Conservation (phyloP, 441 rosid species). For the Eruca vesicaria region DNA sequence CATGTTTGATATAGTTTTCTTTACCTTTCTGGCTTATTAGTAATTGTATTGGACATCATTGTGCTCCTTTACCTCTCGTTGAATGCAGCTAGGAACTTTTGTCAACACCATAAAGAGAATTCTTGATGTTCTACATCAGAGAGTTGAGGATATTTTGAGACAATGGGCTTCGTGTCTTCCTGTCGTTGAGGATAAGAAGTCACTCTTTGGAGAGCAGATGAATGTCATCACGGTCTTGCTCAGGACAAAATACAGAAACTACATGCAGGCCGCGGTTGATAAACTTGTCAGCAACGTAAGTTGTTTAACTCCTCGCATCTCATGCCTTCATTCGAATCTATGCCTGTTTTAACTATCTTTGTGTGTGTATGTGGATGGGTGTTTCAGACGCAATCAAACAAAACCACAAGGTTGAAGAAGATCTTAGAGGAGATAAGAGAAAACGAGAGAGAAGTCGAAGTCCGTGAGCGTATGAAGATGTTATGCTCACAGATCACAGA, state of each 20-base stretch:
- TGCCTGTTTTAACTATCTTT: background rate
- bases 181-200: conserved; percentile 61
- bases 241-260: conserved; percentile 92
- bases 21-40: background rate
- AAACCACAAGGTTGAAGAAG: conserved; percentile 72
- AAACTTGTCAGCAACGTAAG: conserved; percentile 88
- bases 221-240: conserved; percentile 82
- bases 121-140: conserved; percentile 79
- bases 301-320: background rate
- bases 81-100: conserved; percentile 76
- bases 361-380: background rate
- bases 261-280: conserved; percentile 86
- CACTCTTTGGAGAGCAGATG: conserved; percentile 86
- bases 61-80: background rate
- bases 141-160: conserved; percentile 80
- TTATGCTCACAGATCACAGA: conserved; percentile 68
- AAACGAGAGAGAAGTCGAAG: conserved; percentile 86
- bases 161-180: conserved; percentile 94
- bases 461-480: conserved; percentile 86
- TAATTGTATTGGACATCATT: background rate
- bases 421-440: conserved; percentile 88
- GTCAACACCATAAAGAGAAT: conserved; percentile 90
- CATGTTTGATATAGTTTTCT: background rate
- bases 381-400: conserved; percentile 67
- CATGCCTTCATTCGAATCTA: background rate